Conservation (phyloP, 108 stramenopile species). For the Cyclostephanos tholiformis region DNA sequence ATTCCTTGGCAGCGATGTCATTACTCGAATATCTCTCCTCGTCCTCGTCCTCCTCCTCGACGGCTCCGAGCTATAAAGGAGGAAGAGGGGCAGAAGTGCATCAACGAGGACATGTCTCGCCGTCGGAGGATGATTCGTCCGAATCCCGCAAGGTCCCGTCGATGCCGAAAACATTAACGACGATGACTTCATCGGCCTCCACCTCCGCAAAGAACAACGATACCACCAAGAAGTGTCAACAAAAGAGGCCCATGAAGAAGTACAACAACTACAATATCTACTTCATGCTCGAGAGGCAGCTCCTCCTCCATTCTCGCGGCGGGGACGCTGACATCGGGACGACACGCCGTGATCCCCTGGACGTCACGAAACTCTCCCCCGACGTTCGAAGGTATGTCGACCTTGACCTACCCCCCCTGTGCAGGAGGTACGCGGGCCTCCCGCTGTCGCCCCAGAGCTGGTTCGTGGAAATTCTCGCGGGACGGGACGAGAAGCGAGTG, state of each 20-base stretch:
- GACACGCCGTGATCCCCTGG: background rate
- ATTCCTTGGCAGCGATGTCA: no score
- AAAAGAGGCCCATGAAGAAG: background rate
- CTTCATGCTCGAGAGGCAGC: conserved; percentile 23
- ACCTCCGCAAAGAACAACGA: no score
- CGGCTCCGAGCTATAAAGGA: no score
- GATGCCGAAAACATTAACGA: no score
- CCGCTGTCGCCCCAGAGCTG: conserved; percentile 7
- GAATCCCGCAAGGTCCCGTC: no score
- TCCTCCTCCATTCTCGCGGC: conserved; percentile 2
- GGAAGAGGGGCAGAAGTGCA: no score
- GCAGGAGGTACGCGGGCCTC: conserved; percentile 4
- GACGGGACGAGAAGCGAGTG: conserved; percentile 11
- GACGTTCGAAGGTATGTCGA: background rate
- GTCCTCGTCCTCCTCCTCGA: no score
- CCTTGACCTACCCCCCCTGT: conserved; percentile 11
- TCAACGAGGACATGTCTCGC: no score
- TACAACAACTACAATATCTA: conserved; percentile 30
- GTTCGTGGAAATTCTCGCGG: conserved; percentile 15
- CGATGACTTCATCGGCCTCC: no score
- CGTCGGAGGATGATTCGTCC: no score
- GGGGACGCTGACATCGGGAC: background rate
- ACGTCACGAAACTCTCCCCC: background rate
- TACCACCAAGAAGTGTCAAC: background rate
- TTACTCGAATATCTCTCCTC: no score